A percentile compares a stretch with the other conserved stretches of the same genome.
Evolutionary conservation across 106 monocot species (phyloP).

Genomic region (Agapanthus africanus): DNA sequence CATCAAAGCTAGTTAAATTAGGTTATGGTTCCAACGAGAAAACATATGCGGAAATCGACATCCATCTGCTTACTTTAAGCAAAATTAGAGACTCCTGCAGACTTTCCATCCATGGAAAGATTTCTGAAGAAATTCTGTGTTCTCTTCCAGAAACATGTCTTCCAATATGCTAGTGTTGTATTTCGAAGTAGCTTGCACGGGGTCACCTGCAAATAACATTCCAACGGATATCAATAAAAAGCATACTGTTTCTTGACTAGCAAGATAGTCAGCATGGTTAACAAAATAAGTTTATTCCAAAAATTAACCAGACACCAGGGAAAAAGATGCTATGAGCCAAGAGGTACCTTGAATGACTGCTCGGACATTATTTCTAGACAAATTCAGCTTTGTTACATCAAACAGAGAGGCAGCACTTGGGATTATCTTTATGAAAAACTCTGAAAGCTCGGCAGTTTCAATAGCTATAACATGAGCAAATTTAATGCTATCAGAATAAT

Average conservation of each 20-base stretch:
- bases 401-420: slow-evolving; percentile 71
- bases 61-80: slow-evolving; percentile 56
- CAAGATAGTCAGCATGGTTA: background rate
- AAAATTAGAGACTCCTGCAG: slow-evolving; percentile 69
- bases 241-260: background rate
- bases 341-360: slow-evolving; percentile 46
- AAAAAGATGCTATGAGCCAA: background rate
- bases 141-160: slow-evolving; percentile 92
- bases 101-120: slow-evolving; percentile 48
- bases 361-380: slow-evolving; percentile 75
- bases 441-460: slow-evolving; percentile 45
- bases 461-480: slow-evolving; percentile 17
- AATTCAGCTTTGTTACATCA: slow-evolving; percentile 41
- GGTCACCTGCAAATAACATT: slow-evolving; percentile 26
- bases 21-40: background rate
- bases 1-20: background rate
- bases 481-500: background rate
- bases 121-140: slow-evolving; percentile 58
- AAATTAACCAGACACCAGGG: background rate
- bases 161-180: slow-evolving; percentile 93
- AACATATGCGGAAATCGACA: background rate
- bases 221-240: slow-evolving; percentile 1
- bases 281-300: background rate
- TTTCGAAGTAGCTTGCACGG: slow-evolving; percentile 53
- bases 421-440: slow-evolving; percentile 66